Percentiles rank a stretch among this genome's conserved stretches.
Conservation (phyloP, 1,139 yeast species). For the Geotrichum histeridarum region DNA sequence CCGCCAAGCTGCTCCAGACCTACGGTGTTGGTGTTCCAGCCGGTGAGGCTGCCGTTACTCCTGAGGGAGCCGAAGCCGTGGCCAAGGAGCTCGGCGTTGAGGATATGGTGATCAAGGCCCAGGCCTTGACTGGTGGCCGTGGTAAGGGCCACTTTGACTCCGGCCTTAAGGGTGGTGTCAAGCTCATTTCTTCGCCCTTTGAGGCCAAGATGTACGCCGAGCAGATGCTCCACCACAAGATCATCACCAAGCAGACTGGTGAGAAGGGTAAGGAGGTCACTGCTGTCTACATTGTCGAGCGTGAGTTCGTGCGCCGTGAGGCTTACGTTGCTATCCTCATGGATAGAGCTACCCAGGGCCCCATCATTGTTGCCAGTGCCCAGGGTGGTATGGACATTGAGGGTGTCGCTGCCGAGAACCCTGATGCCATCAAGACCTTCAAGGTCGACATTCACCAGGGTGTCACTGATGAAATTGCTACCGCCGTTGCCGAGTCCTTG, state of each 20-base stretch:
- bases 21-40: conserved; percentile 90
- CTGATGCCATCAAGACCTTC: conserved; percentile 88
- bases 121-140: conserved; percentile 98
- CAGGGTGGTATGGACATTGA: conserved; percentile 99
- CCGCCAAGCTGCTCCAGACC: conserved; percentile 73
- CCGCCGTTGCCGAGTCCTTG: conserved; percentile 68
- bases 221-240: conserved; percentile 86
- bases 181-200: conserved; percentile 76
- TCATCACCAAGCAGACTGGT: conserved; percentile 97
- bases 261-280: conserved; percentile 95
- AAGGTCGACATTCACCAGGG: conserved; percentile 73
- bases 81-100: conserved; percentile 63
- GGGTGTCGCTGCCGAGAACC: conserved; percentile 91
- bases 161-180: conserved; percentile 96
- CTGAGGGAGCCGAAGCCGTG: conserved; percentile 78
- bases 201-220: conserved; percentile 83
- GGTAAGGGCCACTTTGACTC: conserved; percentile 97
- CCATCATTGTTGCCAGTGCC: conserved; percentile 90
- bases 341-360: conserved; percentile 88
- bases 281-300: conserved; percentile 92
- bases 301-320: conserved; percentile 89
- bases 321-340: conserved; percentile 90
- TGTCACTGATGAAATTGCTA: conserved; percentile 73
- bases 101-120: conserved; percentile 94
- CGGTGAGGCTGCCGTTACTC: conserved; percentile 86